phyloP scores from a whole-genome alignment of 345 rosid species.

The Bruguiera sexangula region DNA sequence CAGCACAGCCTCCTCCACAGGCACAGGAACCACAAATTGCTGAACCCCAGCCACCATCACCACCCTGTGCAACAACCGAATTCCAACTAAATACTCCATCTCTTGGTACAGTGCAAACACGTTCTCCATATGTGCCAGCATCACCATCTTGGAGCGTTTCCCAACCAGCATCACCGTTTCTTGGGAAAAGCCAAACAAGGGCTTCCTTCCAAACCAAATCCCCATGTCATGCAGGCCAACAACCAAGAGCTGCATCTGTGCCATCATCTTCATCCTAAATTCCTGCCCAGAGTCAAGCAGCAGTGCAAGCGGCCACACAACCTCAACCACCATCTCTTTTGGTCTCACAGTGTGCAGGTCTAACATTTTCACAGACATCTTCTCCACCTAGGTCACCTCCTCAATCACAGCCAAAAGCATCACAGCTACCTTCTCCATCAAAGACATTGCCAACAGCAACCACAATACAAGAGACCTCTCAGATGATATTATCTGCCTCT shows the following conservation, averaged over 20 bases:
- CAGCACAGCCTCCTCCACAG: constrained; percentile 16
- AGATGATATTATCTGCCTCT: too few relatives aligned
- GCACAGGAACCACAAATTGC: constrained; percentile 17
- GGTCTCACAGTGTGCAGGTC: constrained; percentile 5
- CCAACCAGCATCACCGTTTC: constrained; percentile 26
- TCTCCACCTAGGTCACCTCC: constrained; percentile 30
- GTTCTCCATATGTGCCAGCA: constrained; percentile 17
- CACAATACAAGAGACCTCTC: too few relatives aligned
- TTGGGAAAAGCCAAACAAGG: constrained; percentile 12
- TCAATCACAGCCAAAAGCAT: constrained; percentile 5
- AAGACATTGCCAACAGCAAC: background rate
- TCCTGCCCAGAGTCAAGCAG: constrained; percentile 20
- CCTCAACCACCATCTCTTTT: constrained; percentile 24
- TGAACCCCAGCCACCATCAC: constrained; percentile 21
- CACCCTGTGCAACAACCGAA: constrained; percentile 16
- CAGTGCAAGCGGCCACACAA: constrained; percentile 21
- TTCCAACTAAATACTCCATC: constrained; percentile 23
- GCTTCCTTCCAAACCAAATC: constrained; percentile 10
- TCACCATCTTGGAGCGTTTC: constrained; percentile 26
- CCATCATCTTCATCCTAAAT: constrained; percentile 15
- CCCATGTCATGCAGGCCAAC: constrained; percentile 30
- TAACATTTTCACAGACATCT: constrained; percentile 18
- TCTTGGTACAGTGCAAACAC: constrained; percentile 11
- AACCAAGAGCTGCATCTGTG: constrained; percentile 21
- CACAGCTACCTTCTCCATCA: background rate